A percentile compares a stretch with the other conserved stretches of the same genome.
Evolutionary conservation across 192 early-diverging fungal genomes (phyloP).

Genomic region (Phlyctochytrium bullatum): DNA sequence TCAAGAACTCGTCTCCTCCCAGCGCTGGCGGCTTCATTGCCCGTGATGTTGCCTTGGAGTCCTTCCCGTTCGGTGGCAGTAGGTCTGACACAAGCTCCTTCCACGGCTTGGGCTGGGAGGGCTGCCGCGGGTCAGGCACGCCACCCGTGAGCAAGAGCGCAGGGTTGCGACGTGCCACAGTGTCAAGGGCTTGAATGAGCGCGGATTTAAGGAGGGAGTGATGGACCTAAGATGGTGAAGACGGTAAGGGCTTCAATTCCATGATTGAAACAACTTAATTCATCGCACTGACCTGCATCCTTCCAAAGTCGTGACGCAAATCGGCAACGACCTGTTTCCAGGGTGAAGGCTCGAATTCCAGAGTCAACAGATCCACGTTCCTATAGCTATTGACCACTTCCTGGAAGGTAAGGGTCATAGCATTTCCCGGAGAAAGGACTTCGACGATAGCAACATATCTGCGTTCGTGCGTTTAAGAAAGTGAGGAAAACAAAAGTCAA

Average conservation of each 20-base stretch:
- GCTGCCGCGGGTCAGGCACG: slow-evolving; percentile 18
- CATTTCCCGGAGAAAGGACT: slow-evolving; percentile 2
- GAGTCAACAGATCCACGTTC: slow-evolving; percentile 14
- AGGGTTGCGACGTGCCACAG: slow-evolving; percentile 23
- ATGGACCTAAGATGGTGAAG: slow-evolving; percentile 12
- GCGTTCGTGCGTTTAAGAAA: neutral
- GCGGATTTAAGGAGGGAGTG: slow-evolving; percentile 7
- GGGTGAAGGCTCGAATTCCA: slow-evolving; percentile 27
- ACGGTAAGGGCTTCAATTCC: neutral
- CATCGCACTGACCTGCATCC: slow-evolving; percentile 10
- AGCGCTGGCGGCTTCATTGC: too few relatives aligned
- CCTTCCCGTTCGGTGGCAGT: neutral
- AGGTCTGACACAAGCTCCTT: slow-evolving; percentile 24
- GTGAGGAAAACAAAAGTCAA: neutral
- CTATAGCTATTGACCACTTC: slow-evolving; percentile 34
- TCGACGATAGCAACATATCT: slow-evolving; percentile 15
- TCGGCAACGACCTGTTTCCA: slow-evolving; percentile 25
- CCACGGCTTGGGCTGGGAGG: slow-evolving; percentile 13
- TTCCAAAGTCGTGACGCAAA: slow-evolving; percentile 22
- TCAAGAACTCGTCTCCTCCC: too few relatives aligned
- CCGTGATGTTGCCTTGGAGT: neutral
- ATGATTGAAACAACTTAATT: slow-evolving; percentile 5
- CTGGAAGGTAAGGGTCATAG: slow-evolving; percentile 19
- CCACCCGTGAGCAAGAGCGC: slow-evolving; percentile 17
- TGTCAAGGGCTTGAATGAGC: slow-evolving; percentile 27